Percentiles rank a stretch among this genome's conserved stretches.
Evolutionary conservation across 768 basidiomycete genomes (phyloP).

Genomic region (Suillus cothurnatus): DNA sequence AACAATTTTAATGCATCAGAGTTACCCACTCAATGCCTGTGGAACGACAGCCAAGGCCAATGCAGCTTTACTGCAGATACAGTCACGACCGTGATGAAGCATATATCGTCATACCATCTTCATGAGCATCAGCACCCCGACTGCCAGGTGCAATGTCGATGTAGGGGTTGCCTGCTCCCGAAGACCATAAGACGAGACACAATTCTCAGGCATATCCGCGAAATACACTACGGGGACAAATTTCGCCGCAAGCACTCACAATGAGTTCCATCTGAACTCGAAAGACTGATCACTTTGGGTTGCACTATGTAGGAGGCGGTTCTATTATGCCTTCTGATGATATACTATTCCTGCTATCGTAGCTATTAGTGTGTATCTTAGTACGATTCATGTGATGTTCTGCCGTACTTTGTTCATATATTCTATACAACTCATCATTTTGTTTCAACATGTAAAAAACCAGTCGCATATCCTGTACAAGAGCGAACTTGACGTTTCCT

Average conservation of each 20-base stretch:
- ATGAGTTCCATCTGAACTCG: not conserved
- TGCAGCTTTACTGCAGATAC: not conserved
- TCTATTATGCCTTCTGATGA: not conserved
- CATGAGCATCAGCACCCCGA: not conserved
- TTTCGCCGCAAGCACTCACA: not conserved
- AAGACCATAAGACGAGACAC: conserved; percentile 1
- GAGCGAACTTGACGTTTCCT: not conserved
- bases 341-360: not conserved
- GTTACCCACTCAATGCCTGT: not conserved
- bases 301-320: not conserved
- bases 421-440: not conserved
- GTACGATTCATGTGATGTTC: not conserved
- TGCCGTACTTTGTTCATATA: not conserved
- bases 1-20: not conserved
- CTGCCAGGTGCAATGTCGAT: not conserved
- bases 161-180: not conserved
- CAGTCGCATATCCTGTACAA: not conserved
- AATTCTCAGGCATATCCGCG: not conserved
- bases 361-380: not conserved
- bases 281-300: not conserved
- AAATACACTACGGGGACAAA: conserved; percentile 2
- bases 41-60: not conserved
- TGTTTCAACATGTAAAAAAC: not conserved
- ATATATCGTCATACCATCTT: not conserved
- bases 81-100: not conserved